Percentiles rank a stretch among this genome's conserved stretches.
These are phyloP conservation scores for Malassezia globosa DNA, from an alignment of 1,284 basidiomycete species.

Conservation along the genomic window DNA sequence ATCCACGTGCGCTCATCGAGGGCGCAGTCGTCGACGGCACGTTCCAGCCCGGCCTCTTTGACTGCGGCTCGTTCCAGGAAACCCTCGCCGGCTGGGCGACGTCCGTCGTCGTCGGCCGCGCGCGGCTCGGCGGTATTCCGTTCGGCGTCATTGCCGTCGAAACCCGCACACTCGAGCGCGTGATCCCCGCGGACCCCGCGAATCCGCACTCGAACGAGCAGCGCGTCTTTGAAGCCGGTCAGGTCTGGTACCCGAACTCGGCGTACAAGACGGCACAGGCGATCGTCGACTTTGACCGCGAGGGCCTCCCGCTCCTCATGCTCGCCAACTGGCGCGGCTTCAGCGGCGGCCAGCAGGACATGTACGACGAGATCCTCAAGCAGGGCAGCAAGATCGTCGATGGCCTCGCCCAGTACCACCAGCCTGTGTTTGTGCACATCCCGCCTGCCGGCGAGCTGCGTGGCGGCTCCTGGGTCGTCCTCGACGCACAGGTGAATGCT, in stretches of 20 bases:
- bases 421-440: conserved; percentile 98
- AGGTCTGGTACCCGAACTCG: conserved; percentile 98
- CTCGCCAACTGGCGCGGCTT: conserved; percentile 99
- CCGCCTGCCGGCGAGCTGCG: conserved; percentile 96
- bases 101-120: conserved; percentile 63
- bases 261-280: conserved; percentile 99
- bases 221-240: conserved; percentile 95
- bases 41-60: conserved; percentile 68
- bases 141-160: conserved; percentile 97
- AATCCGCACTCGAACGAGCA: conserved; percentile 95
- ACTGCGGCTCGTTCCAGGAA: conserved; percentile 90
- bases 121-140: conserved; percentile 89
- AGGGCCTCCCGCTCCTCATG: conserved; percentile 91
- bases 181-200: conserved; percentile 96
- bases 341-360: conserved; percentile 97
- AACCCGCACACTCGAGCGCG: conserved; percentile 89
- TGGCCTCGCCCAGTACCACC: conserved; percentile 88
- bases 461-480: conserved; percentile 97
- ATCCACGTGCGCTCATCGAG: conserved; percentile 93
- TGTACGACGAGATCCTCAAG: conserved; percentile 53
- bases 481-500: conserved; percentile 89
- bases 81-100: conserved; percentile 55
- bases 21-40: conserved; percentile 68
- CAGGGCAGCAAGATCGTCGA: conserved; percentile 68
- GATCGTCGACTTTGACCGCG: conserved; percentile 95